Evolutionary conservation across 2,329 filamentous ascomycete genomes (phyloP).

Genomic region (Diaporthe caulivora): DNA sequence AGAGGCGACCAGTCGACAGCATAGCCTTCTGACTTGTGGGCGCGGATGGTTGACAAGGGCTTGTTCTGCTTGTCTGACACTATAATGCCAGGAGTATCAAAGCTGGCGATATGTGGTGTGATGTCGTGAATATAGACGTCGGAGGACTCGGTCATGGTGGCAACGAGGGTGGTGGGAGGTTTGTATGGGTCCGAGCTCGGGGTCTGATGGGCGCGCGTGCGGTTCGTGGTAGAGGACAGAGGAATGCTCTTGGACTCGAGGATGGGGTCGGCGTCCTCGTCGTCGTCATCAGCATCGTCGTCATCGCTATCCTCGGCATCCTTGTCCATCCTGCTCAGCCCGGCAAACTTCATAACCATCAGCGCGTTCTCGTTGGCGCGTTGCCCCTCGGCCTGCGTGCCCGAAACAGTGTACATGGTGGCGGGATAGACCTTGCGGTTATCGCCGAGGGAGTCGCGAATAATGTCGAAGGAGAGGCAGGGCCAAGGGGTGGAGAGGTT

Average conservation of each 20-base stretch:
- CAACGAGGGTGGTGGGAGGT: conserved; percentile 85
- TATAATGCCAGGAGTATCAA: conserved; percentile 87
- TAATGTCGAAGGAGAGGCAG: conserved; percentile 94
- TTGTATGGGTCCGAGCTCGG: conserved; percentile 77
- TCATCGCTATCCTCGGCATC: conserved; percentile 75
- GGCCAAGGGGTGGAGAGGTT: conserved; percentile 95
- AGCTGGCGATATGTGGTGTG: conserved; percentile 87
- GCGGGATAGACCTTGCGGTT: conserved; percentile 93
- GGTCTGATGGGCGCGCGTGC: conserved; percentile 88
- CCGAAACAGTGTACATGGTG: conserved; percentile 93
- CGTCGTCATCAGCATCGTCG: conserved; percentile 79
- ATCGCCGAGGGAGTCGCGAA: conserved; percentile 88
- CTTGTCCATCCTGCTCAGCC: conserved; percentile 87
- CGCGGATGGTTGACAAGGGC: conserved; percentile 86
- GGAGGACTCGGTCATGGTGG: conserved; percentile 91
- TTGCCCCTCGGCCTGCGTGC: conserved; percentile 87
- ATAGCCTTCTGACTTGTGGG: conserved; percentile 95
- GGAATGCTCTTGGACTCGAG: conserved; percentile 93
- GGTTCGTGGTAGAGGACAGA: conserved; percentile 89
- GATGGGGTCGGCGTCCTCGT: conserved; percentile 86
- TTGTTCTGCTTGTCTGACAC: conserved; percentile 89
- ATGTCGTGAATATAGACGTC: conserved; percentile 95
- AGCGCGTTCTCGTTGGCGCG: conserved; percentile 89
- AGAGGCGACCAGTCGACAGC: conserved; percentile 96
- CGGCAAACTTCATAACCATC: conserved; percentile 96